Base-by-base conservation (phyloP, 2,329 filamentous ascomycete genomes). In the Xylariaceae sp. region DNA sequence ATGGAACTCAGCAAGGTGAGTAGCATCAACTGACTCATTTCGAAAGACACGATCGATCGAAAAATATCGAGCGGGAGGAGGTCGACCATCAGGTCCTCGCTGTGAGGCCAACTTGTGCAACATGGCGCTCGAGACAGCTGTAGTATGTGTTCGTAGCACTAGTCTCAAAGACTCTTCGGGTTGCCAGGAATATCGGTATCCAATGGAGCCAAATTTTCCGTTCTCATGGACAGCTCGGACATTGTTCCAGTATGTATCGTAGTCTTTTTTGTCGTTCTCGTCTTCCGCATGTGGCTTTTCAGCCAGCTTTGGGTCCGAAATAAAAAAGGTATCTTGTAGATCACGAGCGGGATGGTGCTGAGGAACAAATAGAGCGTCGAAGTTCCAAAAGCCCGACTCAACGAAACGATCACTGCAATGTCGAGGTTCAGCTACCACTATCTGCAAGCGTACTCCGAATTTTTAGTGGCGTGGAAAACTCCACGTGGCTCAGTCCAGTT, bases 381-480 rank as follows among this genome's bases (percentile, higher is more conserved):
- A 97, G 74, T 97, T 97, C 64, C 94, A 99, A 85, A 97, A 96
- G 46, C 92, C 91, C 9, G 91, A 92, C 75, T 99, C 94, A 60
- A 97, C 91, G 70, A 62, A 67, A 27, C 45, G 48, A 29, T 48
- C 35, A 45, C 51, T 54, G n/a, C 3, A 34, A 29, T 4, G 41
- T 43, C 26, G 34, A 6, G 19, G 8, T 30, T 50, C 34, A 54
- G 51, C 30, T 32, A 39, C 32, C 19, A 45, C 37, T n/a, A 35
- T 12, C 11, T 30, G 35, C 43, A 30, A 26, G 2, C 9, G 19
- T 46, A 29, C 19, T 11, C n/a, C 6, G 12, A 31, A 8, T 43
- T 29, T 50, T 31, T 12, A 12, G 40, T 11, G 9, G 32, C 29
- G 34, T 5, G 27, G n/a, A 40, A 44, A 42, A 30, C 26, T 27